Conservation (phyloP, 2,329 filamentous ascomycete genomes). For the Thielaviopsis populi region DNA sequence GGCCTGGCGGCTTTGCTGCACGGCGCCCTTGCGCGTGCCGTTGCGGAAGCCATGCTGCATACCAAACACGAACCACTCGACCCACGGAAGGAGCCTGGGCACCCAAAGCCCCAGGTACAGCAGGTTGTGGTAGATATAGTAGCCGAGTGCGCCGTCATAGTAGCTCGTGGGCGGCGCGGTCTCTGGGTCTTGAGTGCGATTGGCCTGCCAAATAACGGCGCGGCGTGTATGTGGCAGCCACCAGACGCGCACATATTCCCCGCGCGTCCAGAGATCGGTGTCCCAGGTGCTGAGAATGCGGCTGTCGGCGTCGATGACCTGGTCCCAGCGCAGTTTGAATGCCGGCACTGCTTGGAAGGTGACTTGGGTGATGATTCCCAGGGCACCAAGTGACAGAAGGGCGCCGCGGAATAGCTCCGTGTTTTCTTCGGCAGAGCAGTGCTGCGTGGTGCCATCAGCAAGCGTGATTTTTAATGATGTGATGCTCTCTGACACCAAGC, state of each 20-base stretch:
- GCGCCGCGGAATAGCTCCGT: conserved; percentile 75
- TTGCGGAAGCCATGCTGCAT: conserved; percentile 90
- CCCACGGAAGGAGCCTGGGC: conserved; percentile 66
- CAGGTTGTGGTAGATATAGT: conserved; percentile 82
- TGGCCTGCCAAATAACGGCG: conserved; percentile 80
- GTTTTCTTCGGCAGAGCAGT: conserved; percentile 55
- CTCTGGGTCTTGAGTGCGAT: conserved; percentile 52
- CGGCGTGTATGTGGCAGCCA: conserved; percentile 90
- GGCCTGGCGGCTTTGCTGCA: conserved; percentile 66
- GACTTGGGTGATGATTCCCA: conserved; percentile 83
- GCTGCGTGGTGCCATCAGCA: conserved; percentile 58
- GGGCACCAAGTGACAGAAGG: conserved; percentile 69
- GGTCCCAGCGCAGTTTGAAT: conserved; percentile 76
- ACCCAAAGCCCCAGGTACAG: conserved; percentile 66
- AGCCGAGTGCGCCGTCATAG: conserved; percentile 70
- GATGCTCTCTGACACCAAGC: conserved; percentile 68
- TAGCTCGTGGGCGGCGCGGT: conserved; percentile 50
- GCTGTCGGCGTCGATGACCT: conserved; percentile 57
- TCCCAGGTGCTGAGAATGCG: conserved; percentile 59
- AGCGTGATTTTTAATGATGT: conserved; percentile 64
- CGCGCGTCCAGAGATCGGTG: conserved; percentile 59
- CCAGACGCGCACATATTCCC: conserved; percentile 89
- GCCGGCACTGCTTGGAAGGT: conserved; percentile 67
- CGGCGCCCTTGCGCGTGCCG: conserved; percentile 50
- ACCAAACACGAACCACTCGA: conserved; percentile 94